These are phyloP conservation scores for Trichoderma harzianum DNA, from an alignment of 2,329 filamentous ascomycete species.

Conservation along the genomic window DNA sequence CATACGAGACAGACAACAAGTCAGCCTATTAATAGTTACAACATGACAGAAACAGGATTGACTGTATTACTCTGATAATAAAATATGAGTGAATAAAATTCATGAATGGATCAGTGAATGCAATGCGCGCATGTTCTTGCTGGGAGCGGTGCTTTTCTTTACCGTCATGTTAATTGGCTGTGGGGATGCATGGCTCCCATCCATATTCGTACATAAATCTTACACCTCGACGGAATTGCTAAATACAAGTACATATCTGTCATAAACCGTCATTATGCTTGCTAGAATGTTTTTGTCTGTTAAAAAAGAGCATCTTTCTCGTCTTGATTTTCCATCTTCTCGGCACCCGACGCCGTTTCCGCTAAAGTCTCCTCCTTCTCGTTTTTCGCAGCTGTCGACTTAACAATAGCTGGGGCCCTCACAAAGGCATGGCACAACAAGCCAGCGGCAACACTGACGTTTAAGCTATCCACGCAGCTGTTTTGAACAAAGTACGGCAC, in stretches of 20 bases:
- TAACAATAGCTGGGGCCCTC: conserved; percentile 29
- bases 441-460: conserved; percentile 85
- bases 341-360: neutral
- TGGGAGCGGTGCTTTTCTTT: neutral
- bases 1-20: neutral
- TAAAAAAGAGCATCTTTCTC: neutral
- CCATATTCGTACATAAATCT: neutral
- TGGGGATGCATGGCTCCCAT: neutral
- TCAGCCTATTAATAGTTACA: neutral
- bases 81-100: neutral
- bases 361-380: neutral
- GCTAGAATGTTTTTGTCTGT: neutral
- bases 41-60: neutral
- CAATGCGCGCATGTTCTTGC: neutral
- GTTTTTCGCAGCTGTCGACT: neutral
- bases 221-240: neutral
- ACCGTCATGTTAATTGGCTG: neutral
- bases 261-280: neutral
- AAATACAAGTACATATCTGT: neutral
- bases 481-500: conserved; percentile 57
- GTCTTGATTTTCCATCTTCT: neutral
- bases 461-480: conserved; percentile 78
- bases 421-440: conserved; percentile 71
- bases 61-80: neutral
- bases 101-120: rapidly evolving